phyloP scores from a whole-genome alignment of 176 grass and related monocot species.

The Alopecurus myosuroides region DNA sequence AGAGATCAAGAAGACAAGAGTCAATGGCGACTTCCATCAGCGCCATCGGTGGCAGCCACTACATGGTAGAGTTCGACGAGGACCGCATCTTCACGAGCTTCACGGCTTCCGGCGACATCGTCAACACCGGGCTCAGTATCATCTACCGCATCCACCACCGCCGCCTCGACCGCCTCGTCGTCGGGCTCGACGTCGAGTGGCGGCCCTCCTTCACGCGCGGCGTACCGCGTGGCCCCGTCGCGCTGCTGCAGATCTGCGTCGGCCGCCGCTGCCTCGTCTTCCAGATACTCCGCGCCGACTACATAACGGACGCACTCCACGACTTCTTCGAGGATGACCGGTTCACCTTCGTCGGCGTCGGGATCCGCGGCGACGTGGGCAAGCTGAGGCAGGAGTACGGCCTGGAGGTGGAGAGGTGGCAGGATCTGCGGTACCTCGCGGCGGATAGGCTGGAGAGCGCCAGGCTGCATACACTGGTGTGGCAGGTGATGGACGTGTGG shows the following conservation, averaged over 20 bases:
- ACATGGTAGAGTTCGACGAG: background rate
- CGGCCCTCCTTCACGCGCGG: background rate
- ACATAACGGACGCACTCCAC: constrained; percentile 7
- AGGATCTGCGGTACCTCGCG: constrained; percentile 19
- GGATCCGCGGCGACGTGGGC: background rate
- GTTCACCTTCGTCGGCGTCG: constrained; percentile 45
- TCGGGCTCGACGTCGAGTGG: constrained; percentile 47
- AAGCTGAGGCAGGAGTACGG: background rate
- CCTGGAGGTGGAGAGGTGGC: background rate
- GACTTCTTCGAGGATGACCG: constrained; percentile 14
- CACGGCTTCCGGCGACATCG: constrained; percentile 10
- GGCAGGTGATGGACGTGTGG: constrained; percentile 23
- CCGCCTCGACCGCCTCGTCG: constrained; percentile 11
- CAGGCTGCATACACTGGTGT: constrained; percentile 11
- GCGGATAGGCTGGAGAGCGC: background rate
- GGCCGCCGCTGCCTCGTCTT: constrained; percentile 47
- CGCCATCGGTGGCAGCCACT: background rate
- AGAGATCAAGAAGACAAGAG: background rate
- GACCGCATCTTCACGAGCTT: background rate
- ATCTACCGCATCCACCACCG: constrained; percentile 12
- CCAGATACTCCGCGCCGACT: constrained; percentile 45
- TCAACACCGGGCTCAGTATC: background rate
- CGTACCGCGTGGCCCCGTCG: constrained; percentile 2
- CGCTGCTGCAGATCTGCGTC: constrained; percentile 53
- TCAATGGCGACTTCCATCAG: background rate